These are phyloP conservation scores for Castanopsis chinensis DNA, from an alignment of 306 rosid genomes.

Conservation along the genomic window DNA sequence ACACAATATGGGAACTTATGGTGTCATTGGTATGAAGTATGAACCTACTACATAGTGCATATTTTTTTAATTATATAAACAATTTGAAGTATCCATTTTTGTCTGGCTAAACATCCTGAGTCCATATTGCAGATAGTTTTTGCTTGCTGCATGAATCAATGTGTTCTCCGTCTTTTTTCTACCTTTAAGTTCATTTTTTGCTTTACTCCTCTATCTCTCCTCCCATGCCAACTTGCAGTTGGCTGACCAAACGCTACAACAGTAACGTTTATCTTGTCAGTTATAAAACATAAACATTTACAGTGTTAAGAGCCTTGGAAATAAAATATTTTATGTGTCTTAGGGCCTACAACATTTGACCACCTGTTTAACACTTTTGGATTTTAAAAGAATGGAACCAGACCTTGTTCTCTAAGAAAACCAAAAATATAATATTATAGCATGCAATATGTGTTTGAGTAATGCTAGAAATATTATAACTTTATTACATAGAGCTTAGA, in stretches of 20 bases:
- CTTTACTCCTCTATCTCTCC: not conserved
- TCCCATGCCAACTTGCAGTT: constrained; percentile 6
- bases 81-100: not conserved
- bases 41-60: no score
- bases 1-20: not conserved
- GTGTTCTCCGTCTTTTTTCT: not conserved
- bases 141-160: not conserved
- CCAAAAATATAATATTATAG: not conserved
- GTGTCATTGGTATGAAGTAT: not conserved
- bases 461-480: no score
- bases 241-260: not conserved
- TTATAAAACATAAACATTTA: not conserved
- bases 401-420: not conserved
- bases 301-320: not conserved
- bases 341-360: not conserved
- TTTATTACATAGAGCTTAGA: no score
- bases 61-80: not conserved
- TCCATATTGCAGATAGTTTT: not conserved
- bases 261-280: not conserved
- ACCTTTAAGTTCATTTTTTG: not conserved
- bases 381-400: not conserved
- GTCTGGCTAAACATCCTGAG: not conserved
- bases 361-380: not conserved
- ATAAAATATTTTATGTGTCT: not conserved
- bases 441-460: no score